A percentile compares a stretch with the other conserved stretches of the same genome.
Conservation (phyloP, 208 protist genomes). For the Crithidia bombi region DNA sequence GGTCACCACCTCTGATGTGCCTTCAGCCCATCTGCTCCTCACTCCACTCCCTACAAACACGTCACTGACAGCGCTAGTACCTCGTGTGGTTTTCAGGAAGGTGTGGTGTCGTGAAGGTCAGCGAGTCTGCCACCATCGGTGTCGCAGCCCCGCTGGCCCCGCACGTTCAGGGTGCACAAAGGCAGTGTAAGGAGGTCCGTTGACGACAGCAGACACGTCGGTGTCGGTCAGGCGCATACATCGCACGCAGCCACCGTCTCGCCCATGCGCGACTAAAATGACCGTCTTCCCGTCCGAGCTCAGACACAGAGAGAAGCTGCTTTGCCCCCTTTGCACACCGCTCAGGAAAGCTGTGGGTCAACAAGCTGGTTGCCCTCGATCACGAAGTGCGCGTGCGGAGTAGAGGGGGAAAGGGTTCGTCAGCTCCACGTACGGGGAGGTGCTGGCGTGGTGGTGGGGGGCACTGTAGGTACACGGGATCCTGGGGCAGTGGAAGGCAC, state of each 20-base stretch:
- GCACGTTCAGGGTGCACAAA: conserved; percentile 29
- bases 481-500: conserved; percentile 36
- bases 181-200: conserved; percentile 42
- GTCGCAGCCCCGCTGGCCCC: conserved; percentile 15
- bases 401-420: conserved; percentile 42
- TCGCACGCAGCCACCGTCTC: conserved; percentile 40
- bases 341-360: conserved; percentile 39
- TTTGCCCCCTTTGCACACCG: conserved; percentile 31
- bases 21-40: no score
- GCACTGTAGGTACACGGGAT: conserved; percentile 42
- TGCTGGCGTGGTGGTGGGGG: conserved; percentile 32
- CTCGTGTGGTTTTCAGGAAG: conserved; percentile 24
- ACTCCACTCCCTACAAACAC: no score
- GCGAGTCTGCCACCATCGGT: conserved; percentile 17
- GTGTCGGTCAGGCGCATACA: conserved; percentile 12
- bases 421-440: conserved; percentile 38
- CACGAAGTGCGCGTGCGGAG: conserved; percentile 31
- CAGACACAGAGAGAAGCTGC: conserved; percentile 24
- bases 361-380: conserved; percentile 32
- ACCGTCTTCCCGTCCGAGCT: conserved; percentile 52
- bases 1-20: no score
- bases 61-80: conserved; percentile 16
- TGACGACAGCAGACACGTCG: background rate
- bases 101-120: conserved; percentile 32
- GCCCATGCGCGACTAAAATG: conserved; percentile 43